These are phyloP conservation scores for Fusarium sambucinum DNA, from an alignment of 2,329 filamentous ascomycete genomes.

Conservation along the genomic window DNA sequence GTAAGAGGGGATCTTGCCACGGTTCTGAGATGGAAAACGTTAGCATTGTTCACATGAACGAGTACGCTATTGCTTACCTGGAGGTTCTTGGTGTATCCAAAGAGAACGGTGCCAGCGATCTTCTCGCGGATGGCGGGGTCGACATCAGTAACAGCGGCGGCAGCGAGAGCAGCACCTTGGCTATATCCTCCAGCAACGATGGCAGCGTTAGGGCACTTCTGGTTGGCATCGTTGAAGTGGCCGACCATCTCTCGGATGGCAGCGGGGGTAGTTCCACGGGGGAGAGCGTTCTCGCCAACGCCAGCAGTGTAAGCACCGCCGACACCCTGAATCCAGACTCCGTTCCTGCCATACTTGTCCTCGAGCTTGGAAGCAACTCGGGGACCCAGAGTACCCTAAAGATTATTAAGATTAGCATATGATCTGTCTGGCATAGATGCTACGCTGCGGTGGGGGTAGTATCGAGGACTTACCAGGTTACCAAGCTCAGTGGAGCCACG, in stretches of 20 bases:
- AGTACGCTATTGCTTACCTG: constrained; percentile 40
- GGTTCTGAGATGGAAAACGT: constrained; percentile 28
- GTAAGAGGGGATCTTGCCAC: constrained; percentile 55
- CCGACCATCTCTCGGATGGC: constrained; percentile 57
- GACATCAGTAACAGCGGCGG: constrained; percentile 54
- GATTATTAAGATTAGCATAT: constrained; percentile 3
- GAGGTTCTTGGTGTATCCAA: constrained; percentile 59
- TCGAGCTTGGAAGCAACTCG: constrained; percentile 48
- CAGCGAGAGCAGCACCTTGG: constrained; percentile 60
- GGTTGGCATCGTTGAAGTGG: constrained; percentile 55
- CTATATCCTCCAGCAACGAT: constrained; percentile 58
- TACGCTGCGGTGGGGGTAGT: neutral
- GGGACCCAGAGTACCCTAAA: constrained; percentile 51
- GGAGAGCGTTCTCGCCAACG: constrained; percentile 54
- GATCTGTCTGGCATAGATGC: neutral
- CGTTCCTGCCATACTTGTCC: constrained; percentile 38
- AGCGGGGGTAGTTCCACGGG: constrained; percentile 52
- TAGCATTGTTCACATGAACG: neutral
- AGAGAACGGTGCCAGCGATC: constrained; percentile 55
- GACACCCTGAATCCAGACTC: constrained; percentile 60
- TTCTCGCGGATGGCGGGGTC: constrained; percentile 48
- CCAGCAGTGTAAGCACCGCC: constrained; percentile 55
- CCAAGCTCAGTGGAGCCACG: constrained; percentile 56
- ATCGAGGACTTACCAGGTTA: constrained; percentile 52
- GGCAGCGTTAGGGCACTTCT: constrained; percentile 58